These are phyloP conservation scores for Tricholoma saponaceum DNA, from an alignment of 768 basidiomycete genomes.

Conservation along the genomic window DNA sequence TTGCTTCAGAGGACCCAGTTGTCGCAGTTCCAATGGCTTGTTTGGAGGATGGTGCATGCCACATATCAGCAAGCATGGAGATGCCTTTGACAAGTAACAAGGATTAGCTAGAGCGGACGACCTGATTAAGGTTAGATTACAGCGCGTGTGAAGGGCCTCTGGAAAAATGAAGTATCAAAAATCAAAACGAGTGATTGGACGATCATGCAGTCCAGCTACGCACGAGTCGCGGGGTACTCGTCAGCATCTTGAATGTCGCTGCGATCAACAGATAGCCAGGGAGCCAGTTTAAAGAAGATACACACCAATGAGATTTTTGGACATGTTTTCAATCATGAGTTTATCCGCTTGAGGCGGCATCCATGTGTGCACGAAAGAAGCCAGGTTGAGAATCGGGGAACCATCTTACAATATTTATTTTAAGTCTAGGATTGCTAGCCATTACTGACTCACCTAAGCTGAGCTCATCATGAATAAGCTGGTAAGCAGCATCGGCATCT, in stretches of 20 bases:
- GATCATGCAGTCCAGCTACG: slow-evolving; percentile 13
- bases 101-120: neutral
- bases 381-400: slow-evolving; percentile 58
- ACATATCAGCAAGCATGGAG: slow-evolving; percentile 55
- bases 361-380: slow-evolving; percentile 61
- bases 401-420: slow-evolving; percentile 38
- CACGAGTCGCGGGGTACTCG: slow-evolving; percentile 66
- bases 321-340: slow-evolving; percentile 58
- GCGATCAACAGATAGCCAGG: neutral
- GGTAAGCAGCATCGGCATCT: slow-evolving; percentile 50
- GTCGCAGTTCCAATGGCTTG: slow-evolving; percentile 68
- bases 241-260: slow-evolving; percentile 33
- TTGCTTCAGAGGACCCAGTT: slow-evolving; percentile 68
- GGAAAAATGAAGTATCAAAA: neutral
- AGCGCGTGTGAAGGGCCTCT: slow-evolving; percentile 47
- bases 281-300: neutral
- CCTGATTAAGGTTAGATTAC: neutral
- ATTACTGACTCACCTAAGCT: slow-evolving; percentile 42
- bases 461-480: slow-evolving; percentile 59
- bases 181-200: neutral
- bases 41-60: slow-evolving; percentile 64
- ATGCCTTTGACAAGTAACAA: slow-evolving; percentile 25
- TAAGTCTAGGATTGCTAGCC: neutral
- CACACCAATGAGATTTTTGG: slow-evolving; percentile 58
- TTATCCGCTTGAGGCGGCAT: slow-evolving; percentile 52